Percentiles rank a stretch among this genome's conserved stretches.
These are phyloP conservation scores for Malassezia sympodialis DNA, from an alignment of 1,284 basidiomycete species.

Conservation along the genomic window DNA sequence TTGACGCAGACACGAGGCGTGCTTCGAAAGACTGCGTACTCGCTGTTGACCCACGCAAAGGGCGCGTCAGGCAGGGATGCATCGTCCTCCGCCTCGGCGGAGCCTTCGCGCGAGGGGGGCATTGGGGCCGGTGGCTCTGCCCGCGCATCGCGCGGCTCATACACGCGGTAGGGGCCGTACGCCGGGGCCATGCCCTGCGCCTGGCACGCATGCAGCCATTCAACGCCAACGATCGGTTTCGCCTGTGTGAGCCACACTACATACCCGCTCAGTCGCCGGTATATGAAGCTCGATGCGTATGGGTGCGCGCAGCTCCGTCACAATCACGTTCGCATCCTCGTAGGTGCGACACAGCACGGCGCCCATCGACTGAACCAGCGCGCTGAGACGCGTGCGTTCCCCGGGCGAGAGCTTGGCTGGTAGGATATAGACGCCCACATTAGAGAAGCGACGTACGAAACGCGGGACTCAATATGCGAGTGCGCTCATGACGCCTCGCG, in stretches of 20 bases:
- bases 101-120: neutral
- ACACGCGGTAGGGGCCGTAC: neutral
- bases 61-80: neutral
- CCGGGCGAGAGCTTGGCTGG: neutral
- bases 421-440: conserved; percentile 9
- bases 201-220: conserved; percentile 10
- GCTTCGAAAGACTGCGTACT: conserved; percentile 8
- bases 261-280: neutral
- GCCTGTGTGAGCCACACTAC: neutral
- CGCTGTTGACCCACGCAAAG: neutral
- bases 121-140: neutral
- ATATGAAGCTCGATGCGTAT: conserved; percentile 9
- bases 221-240: conserved; percentile 5
- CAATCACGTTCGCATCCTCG: conserved; percentile 9
- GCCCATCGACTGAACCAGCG: neutral
- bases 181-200: neutral
- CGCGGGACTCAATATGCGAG: conserved; percentile 4
- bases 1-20: conserved; percentile 21
- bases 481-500: neutral
- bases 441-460: neutral
- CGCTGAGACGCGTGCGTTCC: neutral
- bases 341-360: conserved; percentile 1
- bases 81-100: neutral
- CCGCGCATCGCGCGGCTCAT: neutral
- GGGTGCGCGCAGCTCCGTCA: conserved; percentile 10